Evolutionary conservation across 768 basidiomycete genomes (phyloP).

Genomic region (Calvatia gigantea): DNA sequence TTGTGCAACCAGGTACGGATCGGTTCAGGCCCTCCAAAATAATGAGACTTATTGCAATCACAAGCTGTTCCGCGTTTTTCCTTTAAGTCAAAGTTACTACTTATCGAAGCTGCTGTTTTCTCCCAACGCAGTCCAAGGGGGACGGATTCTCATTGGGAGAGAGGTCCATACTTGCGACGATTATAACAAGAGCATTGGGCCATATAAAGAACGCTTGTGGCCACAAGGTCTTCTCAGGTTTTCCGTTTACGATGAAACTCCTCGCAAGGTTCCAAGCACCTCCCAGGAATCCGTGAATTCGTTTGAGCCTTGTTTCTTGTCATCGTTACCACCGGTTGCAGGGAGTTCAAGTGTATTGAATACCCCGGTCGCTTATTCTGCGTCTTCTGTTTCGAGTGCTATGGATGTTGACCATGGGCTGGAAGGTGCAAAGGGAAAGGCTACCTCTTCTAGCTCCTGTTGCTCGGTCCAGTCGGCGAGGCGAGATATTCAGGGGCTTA

Average conservation of each 20-base stretch:
- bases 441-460: slow-evolving; percentile 14
- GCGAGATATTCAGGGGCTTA: slow-evolving; percentile 20
- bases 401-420: slow-evolving; percentile 16
- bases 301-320: neutral
- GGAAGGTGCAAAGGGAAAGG: slow-evolving; percentile 19
- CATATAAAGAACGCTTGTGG: slow-evolving; percentile 51
- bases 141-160: slow-evolving; percentile 58
- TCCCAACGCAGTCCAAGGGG: slow-evolving; percentile 47
- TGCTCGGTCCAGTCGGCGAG: slow-evolving; percentile 19
- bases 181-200: slow-evolving; percentile 47
- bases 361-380: slow-evolving; percentile 22
- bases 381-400: slow-evolving; percentile 18
- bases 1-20: slow-evolving; percentile 58
- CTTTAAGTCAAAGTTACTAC: slow-evolving; percentile 55
- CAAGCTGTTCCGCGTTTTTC: slow-evolving; percentile 71
- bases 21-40: neutral
- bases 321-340: slow-evolving; percentile 5
- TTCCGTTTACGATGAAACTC: slow-evolving; percentile 50
- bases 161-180: slow-evolving; percentile 59
- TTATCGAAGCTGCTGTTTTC: slow-evolving; percentile 70
- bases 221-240: slow-evolving; percentile 60
- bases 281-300: neutral
- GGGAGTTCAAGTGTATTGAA: slow-evolving; percentile 17
- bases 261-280: slow-evolving; percentile 29
- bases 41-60: slow-evolving; percentile 21